A percentile compares a stretch with the other conserved stretches of the same genome.
Conservation (phyloP, 192 early-diverging fungal species). For the Coemansia reversa region DNA sequence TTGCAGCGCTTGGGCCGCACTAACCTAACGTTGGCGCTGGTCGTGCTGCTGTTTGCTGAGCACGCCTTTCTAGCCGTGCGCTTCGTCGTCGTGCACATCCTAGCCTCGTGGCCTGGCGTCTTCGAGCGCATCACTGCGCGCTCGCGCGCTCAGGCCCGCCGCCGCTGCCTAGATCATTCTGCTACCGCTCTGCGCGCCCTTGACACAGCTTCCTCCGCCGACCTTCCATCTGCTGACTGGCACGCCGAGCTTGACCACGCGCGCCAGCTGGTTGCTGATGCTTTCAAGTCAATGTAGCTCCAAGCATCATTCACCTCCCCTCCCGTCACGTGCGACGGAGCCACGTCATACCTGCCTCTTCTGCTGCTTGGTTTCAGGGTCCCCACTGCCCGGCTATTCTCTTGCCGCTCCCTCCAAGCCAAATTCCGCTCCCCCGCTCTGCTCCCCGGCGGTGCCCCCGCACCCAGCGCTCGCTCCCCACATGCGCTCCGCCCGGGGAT, state of each 20-base stretch:
- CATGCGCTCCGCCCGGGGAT: not conserved
- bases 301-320: too few relatives aligned
- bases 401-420: too few relatives aligned
- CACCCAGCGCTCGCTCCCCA: not conserved
- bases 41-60: constrained; percentile 51
- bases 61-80: constrained; percentile 45
- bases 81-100: constrained; percentile 35
- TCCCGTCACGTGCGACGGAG: too few relatives aligned
- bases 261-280: constrained; percentile 24
- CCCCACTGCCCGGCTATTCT: too few relatives aligned
- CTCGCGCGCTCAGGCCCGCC: constrained; percentile 34
- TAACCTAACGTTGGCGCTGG: constrained; percentile 46
- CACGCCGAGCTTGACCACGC: constrained; percentile 32
- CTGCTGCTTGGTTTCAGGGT: too few relatives aligned
- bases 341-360: too few relatives aligned
- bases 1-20: constrained; percentile 50
- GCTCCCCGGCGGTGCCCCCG: too few relatives aligned
- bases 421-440: too few relatives aligned
- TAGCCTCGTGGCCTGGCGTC: constrained; percentile 52
- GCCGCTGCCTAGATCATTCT: constrained; percentile 48
- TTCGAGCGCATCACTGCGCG: constrained; percentile 43
- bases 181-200: constrained; percentile 35
- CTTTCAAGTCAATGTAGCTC: constrained; percentile 32
- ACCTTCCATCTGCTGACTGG: constrained; percentile 12
- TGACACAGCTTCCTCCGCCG: constrained; percentile 2